Evolutionary conservation across 2,329 filamentous ascomycete genomes (phyloP), one percentile per base, ranked within the genome.

Genomic region (Xylariaceae sp.): DNA sequence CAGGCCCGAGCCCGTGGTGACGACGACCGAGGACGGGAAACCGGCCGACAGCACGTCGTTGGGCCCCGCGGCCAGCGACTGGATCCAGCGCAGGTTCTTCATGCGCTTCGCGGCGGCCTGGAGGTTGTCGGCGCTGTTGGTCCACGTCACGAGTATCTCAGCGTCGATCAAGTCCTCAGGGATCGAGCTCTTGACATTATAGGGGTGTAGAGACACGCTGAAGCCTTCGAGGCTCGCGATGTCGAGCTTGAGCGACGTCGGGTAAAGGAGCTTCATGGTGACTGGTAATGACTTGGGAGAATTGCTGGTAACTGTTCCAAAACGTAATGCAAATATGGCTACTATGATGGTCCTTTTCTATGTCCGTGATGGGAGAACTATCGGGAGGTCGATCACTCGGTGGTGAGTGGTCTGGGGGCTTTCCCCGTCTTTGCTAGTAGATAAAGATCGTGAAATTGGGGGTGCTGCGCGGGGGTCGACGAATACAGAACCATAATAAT

Each of bases 191-290:
- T 81, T 82, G 61, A 83, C 82, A 65, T 88, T 81, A 76, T 88
- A 88, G 14, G 82, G 69, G 65, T 84, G 77, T n/a, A 87, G 78
- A 2, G 77, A 71, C 41, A 83, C 79, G 44, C 79, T 76, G 76
- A 86, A 87, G 66, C 84, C 85, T 64, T 86, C 73, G 57, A 88
- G 78, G 67, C 74, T 76, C 59, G 78, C 61, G 57, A 79, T 66
- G 75, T 87, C 79, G 70, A 88, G 79, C 50, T 75, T 76, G 60
- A 88, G 78, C 3, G 85, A 87, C 53, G 83, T 87, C 47, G 86
- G 86, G 75, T 88, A 87, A 62, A 88, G 83, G 63, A 88, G 82
- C 76, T 88, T 88, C 84, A 85, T 84, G 36, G 40, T 44, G 50
- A 14, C 34, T 17, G 34, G 19, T 11, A 14, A 17, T 19, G n/a